Base-by-base conservation (phyloP, 768 basidiomycete genomes). In the Boletus pseudo-olivaceus region DNA sequence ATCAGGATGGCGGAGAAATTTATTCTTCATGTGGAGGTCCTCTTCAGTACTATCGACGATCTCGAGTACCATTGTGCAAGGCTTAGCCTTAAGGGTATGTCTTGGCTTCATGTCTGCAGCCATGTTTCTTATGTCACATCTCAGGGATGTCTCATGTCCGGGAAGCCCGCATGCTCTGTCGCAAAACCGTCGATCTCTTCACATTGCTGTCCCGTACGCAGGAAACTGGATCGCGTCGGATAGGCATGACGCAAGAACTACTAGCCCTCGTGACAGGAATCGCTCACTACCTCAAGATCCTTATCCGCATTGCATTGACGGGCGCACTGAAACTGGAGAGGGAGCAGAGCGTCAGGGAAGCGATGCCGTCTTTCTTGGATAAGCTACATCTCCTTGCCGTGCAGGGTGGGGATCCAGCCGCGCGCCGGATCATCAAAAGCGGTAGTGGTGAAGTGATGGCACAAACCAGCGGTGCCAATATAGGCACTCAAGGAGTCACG, bases 1-100 rank as follows among this genome's bases (percentile, higher is more conserved):
- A 94, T 99, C 65, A 82, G 93, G 60, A 93, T 98, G 90, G 96
- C 97, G 12, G 97, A 99, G 74, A 92, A 90, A 76, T 99, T 99
- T 67, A 98, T 98, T 62, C 77, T 98, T 19, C 96, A 99, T 67
- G 97, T 99, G 50, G 97, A 99, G 71, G 92, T 96, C 42, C 81
- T 99, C 20, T 99, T 99, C 62, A 93, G 92, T 19, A 90, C 93
- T 14, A 94, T 98, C 61, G 97, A 99, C 68, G 95, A 98, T 71
- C 82, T 99, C 41, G 94, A 97, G 70, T 88, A 82, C 57, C 82
- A 93, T 62, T 99, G 96, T 67, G 77, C 83, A 17, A 78, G 81
- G 40, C 80, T 90, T 37, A 84, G 79, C 62, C 81, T 87, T 69
- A 98, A 93, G 76, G 96, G 96, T 97, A 62, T 57, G 82, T 75